Conservation (phyloP, 1,139 yeast species). For the Pichia inconspicua region DNA sequence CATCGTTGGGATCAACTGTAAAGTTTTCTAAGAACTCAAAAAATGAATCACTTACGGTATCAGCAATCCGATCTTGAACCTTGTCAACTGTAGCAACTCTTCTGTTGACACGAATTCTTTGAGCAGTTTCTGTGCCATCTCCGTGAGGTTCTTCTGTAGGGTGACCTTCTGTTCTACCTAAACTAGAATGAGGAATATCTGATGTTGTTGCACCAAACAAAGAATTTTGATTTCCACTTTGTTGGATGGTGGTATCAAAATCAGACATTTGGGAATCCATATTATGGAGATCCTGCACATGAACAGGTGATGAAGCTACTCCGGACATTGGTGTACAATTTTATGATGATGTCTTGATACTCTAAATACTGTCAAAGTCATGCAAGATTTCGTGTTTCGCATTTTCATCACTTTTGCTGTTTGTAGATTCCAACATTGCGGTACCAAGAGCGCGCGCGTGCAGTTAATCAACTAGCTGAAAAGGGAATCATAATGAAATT, state of each 20-base stretch:
- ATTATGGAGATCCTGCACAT: neutral
- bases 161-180: slow-evolving; percentile 1
- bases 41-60: slow-evolving; percentile 85
- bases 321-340: slow-evolving; percentile 8
- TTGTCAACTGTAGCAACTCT: slow-evolving; percentile 67
- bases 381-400: neutral
- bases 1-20: slow-evolving; percentile 33
- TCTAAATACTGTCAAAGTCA: no score
- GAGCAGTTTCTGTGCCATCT: slow-evolving; percentile 19
- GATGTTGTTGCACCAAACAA: slow-evolving; percentile 9
- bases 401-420: no score
- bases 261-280: neutral
- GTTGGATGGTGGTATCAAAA: slow-evolving; percentile 6
- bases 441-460: no score
- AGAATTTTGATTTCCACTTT: slow-evolving; percentile 6
- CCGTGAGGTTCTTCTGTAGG: slow-evolving; percentile 1
- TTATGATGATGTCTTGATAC: neutral
- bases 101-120: slow-evolving; percentile 33
- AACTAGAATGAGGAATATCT: slow-evolving; percentile 4
- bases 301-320: slow-evolving; percentile 13
- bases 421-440: no score
- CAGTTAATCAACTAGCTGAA: no score
- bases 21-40: slow-evolving; percentile 75
- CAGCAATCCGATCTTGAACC: slow-evolving; percentile 88
- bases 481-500: neutral